A percentile compares a stretch with the other conserved stretches of the same genome.
Evolutionary conservation across 2,329 filamentous ascomycete species (phyloP).

Genomic region (Xylariaceae sp.): DNA sequence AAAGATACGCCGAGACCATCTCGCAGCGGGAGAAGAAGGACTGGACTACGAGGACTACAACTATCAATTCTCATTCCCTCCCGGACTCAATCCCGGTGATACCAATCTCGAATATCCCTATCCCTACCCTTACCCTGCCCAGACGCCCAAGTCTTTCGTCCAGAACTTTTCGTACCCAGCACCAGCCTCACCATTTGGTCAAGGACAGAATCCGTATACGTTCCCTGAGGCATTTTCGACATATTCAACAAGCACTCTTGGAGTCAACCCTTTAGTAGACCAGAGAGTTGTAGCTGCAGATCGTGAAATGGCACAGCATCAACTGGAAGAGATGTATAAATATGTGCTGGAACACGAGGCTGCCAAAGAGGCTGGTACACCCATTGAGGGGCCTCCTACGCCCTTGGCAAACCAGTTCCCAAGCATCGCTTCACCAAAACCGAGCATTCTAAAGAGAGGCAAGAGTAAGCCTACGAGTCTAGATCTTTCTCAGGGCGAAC

Average conservation of each 20-base stretch:
- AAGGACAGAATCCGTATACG: constrained; percentile 39
- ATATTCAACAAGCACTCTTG: constrained; percentile 47
- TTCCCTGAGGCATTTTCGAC: constrained; percentile 43
- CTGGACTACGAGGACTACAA: constrained; percentile 35
- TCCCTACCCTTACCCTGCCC: constrained; percentile 26
- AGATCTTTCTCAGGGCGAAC: constrained; percentile 37
- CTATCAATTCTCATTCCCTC: constrained; percentile 25
- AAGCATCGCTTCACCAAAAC: constrained; percentile 35
- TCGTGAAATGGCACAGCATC: constrained; percentile 67
- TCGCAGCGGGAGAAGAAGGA: constrained; percentile 49
- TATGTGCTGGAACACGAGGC: constrained; percentile 87
- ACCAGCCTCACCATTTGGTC: constrained; percentile 29
- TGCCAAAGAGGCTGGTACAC: constrained; percentile 53
- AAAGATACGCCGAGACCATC: constrained; percentile 49
- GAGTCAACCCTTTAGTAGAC: constrained; percentile 68
- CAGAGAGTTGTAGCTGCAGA: constrained; percentile 70
- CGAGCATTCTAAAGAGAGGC: constrained; percentile 42
- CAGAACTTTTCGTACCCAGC: constrained; percentile 50
- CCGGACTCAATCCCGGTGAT: constrained; percentile 21
- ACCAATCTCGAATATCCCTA: constrained; percentile 21
- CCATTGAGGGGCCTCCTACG: constrained; percentile 40
- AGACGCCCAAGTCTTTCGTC: constrained; percentile 37
- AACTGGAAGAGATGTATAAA: constrained; percentile 86
- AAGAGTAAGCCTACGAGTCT: constrained; percentile 36
- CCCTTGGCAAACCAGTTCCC: constrained; percentile 34